Evolutionary conservation across 2,329 filamentous ascomycete genomes (phyloP), one percentile per base, ranked within the genome.

Genomic region (Piedraia hortae): DNA sequence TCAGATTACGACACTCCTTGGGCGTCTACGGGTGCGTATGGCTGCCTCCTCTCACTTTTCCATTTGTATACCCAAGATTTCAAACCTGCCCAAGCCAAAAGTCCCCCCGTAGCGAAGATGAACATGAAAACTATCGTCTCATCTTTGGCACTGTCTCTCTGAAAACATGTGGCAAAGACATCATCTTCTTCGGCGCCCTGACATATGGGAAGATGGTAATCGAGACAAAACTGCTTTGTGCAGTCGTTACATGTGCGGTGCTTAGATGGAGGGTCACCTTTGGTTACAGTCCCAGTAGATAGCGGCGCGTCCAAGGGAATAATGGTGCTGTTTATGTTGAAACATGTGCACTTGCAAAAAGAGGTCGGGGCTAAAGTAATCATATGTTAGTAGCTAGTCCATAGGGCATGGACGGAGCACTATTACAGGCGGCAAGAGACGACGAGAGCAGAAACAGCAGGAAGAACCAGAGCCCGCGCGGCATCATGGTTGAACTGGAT

Each of bases 301-400:
- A 30, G 18, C 22, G 47, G 23, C 7, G 12, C 8, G 28, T 62
- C 54, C 26, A 70, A 56, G 10, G 62, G 57, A 31, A 71, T 68
- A 22, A 71, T 67, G 24, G 62, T 68, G 45, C 56, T 63, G 39
- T 70, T 69, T 22, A 54, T 53, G 10, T 17, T 22, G 44, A 62
- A 62, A 43, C 65, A 70, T 25, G 62, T 68, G 41, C 65, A 71
- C 58, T 70, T 71, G 56, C 65, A 71, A 45, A 69, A 71, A 26
- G 62, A 66, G 9, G 62, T 60, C 12, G 54, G 52, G 19, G 51
- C 53, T 55, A 10, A 7, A 20, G 19, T 11, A 5, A 18, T n/a
- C n/a, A n/a, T n/a, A 12, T 15, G 23, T 31, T 19, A 26, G 25
- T 23, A 14, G 8, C 14, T 21, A 14, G 21, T 15, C 5, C 9